Evolutionary conservation across 2,329 filamentous ascomycete genomes (phyloP).

Genomic region (Coniochaeta prunicola): DNA sequence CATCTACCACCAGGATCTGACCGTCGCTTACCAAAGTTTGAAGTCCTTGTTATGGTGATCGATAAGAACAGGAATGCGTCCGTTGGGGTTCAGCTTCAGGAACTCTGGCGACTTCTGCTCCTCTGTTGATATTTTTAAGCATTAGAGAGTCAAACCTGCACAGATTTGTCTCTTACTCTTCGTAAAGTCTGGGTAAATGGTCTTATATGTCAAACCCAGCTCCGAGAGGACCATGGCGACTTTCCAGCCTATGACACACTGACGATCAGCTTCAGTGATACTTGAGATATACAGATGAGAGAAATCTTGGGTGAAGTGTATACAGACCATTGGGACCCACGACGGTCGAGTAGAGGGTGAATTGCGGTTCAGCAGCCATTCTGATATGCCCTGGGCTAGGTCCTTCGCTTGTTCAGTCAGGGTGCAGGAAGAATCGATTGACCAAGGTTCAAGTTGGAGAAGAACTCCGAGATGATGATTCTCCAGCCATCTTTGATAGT

Average conservation of each 20-base stretch:
- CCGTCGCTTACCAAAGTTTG: not conserved
- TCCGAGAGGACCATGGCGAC: not conserved
- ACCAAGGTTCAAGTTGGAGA: not conserved
- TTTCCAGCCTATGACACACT: not conserved
- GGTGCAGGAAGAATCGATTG: not conserved
- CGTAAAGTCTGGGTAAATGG: not conserved
- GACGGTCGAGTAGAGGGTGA: not conserved
- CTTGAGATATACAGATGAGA: too few species aligned
- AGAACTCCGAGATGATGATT: not conserved
- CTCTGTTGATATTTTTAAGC: not conserved
- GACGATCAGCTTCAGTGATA: not conserved
- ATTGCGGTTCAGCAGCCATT: not conserved
- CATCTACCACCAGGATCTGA: not conserved
- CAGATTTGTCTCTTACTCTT: not conserved
- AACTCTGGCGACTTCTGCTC: not conserved
- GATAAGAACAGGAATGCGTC: not conserved
- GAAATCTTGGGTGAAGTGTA: not conserved
- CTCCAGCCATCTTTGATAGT: not conserved
- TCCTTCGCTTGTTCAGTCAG: not conserved
- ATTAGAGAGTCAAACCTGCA: not conserved
- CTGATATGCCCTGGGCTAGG: not conserved
- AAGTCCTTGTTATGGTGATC: not conserved
- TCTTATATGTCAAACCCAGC: not conserved
- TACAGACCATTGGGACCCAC: not conserved
- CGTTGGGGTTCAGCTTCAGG: not conserved